Percentiles rank a stretch among this genome's conserved stretches.
Evolutionary conservation across 257 asterid genomes (phyloP).

Genomic region (Fraxinus excelsior): DNA sequence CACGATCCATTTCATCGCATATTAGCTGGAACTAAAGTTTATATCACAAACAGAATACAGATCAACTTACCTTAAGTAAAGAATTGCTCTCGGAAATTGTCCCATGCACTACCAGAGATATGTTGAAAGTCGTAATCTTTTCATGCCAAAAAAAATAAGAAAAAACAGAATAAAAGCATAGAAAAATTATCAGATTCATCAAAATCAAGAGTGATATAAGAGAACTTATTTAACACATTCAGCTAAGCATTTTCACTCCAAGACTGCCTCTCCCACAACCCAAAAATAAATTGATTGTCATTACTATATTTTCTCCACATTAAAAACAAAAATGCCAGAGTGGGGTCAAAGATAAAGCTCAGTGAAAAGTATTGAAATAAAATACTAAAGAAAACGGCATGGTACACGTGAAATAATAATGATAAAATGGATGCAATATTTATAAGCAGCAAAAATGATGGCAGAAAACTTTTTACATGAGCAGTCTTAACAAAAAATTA

Average conservation of each 20-base stretch:
- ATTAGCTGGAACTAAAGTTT: background rate
- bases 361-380: background rate
- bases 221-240: background rate
- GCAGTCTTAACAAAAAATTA: background rate
- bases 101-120: slow-evolving; percentile 86
- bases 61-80: slow-evolving; percentile 52
- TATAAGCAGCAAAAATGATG: background rate
- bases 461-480: background rate
- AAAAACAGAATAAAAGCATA: background rate
- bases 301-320: background rate
- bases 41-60: background rate
- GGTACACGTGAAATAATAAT: no score
- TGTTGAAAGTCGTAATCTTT: slow-evolving; percentile 76
- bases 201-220: background rate
- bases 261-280: background rate
- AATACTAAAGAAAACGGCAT: no score
- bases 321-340: background rate
- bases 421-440: background rate
- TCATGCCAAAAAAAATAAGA: slow-evolving; percentile 18
- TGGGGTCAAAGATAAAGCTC: background rate
- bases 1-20: background rate
- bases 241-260: background rate
- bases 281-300: background rate
- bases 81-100: slow-evolving; percentile 69
- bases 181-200: background rate